phyloP scores from a whole-genome alignment of 2,329 filamentous ascomycete species.

The Fusarium napiforme region DNA sequence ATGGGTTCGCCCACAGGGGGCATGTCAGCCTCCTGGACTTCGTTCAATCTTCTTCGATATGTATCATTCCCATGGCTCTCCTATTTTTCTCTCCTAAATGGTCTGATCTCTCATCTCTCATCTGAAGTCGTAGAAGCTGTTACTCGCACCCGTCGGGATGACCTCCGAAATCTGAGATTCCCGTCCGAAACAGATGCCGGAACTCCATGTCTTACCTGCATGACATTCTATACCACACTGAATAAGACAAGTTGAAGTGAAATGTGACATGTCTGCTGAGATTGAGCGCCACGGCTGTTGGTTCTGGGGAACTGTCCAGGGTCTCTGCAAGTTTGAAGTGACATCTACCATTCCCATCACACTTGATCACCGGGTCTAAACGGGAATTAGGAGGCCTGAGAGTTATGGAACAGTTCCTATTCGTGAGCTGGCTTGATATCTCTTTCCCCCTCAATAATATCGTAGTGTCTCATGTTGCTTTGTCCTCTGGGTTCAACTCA shows the following conservation, averaged over 20 bases:
- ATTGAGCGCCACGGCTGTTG: background rate
- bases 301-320: background rate
- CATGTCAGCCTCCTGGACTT: background rate
- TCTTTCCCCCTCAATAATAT: background rate
- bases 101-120: background rate
- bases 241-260: background rate
- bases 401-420: background rate
- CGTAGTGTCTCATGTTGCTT: background rate
- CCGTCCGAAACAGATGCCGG: conserved; percentile 27
- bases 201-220: conserved; percentile 21
- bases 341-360: background rate
- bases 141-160: conserved; percentile 10
- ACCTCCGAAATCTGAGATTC: conserved; percentile 32
- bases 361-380: background rate
- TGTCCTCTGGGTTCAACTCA: background rate
- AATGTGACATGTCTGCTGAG: background rate
- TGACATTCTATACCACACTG: background rate
- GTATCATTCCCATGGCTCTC: rapidly evolving
- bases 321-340: background rate
- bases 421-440: background rate
- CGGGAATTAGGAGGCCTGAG: background rate
- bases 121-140: background rate
- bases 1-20: background rate
- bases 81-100: rapidly evolving
- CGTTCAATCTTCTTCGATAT: rapidly evolving